These are phyloP conservation scores for Pezicula neosporulosa DNA, from an alignment of 2,329 filamentous ascomycete species.

Conservation along the genomic window DNA sequence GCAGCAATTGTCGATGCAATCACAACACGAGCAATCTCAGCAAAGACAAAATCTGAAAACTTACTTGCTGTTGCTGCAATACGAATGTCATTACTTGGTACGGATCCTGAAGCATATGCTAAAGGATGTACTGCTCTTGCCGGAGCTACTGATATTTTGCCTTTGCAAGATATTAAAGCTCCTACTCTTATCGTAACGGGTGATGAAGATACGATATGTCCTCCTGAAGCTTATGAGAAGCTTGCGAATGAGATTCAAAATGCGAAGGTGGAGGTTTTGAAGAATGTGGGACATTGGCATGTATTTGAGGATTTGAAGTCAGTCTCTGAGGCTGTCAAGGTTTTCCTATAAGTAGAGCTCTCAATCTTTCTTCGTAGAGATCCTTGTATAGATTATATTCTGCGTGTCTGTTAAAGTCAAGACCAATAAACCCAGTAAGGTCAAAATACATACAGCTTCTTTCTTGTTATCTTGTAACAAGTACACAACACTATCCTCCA, in stretches of 20 bases:
- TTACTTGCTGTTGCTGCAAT: slow-evolving; percentile 38
- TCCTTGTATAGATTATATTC: too few relatives aligned
- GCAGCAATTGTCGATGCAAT: slow-evolving; percentile 36
- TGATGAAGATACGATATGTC: slow-evolving; percentile 39
- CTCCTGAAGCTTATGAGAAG: slow-evolving; percentile 31
- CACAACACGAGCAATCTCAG: slow-evolving; percentile 32
- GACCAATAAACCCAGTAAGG: too few relatives aligned
- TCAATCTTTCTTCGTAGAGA: not conserved
- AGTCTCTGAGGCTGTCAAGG: slow-evolving; percentile 26
- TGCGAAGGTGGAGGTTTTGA: slow-evolving; percentile 30
- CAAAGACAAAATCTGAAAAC: slow-evolving; percentile 32
- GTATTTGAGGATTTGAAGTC: slow-evolving; percentile 42
- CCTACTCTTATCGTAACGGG: slow-evolving; percentile 41
- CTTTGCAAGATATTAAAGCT: slow-evolving; percentile 29
- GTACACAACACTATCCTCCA: too few relatives aligned
- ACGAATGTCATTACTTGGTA: slow-evolving; percentile 39
- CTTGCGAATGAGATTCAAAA: slow-evolving; percentile 26
- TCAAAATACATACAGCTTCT: too few relatives aligned
- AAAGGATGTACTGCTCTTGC: slow-evolving; percentile 49
- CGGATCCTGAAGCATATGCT: slow-evolving; percentile 51
- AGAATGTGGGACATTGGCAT: slow-evolving; percentile 47
- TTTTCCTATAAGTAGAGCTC: slow-evolving; percentile 4
- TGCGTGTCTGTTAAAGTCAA: too few relatives aligned
- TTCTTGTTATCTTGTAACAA: too few relatives aligned
- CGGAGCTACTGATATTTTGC: slow-evolving; percentile 28